Percentiles rank a stretch among this genome's conserved stretches.
phyloP scores from a whole-genome alignment of 1,139 yeast species.

The Groenewaldozyma auringiensis region DNA sequence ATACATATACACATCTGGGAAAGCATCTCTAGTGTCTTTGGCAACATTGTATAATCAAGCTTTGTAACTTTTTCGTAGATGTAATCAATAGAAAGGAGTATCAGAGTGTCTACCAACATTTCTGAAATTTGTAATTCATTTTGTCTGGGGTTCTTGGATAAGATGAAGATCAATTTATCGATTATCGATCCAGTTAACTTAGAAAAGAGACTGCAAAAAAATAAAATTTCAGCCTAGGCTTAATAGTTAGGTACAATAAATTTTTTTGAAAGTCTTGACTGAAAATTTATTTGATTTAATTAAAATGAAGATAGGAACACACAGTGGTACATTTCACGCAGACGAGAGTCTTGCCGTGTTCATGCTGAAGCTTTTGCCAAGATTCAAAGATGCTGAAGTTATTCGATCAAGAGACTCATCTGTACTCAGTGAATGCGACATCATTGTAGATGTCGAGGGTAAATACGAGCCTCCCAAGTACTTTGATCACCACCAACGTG shows the following conservation, averaged over 20 bases:
- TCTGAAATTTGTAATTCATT: no score
- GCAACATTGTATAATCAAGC: neutral
- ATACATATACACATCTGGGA: neutral
- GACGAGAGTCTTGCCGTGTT: slow-evolving; percentile 96
- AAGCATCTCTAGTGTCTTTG: neutral
- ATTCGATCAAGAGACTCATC: slow-evolving; percentile 77
- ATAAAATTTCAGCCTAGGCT: no score
- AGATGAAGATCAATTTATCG: no score
- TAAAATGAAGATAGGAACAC: slow-evolving; percentile 63
- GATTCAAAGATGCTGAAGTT: slow-evolving; percentile 55
- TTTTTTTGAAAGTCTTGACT: no score
- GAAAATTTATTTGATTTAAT: no score
- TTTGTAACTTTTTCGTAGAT: neutral
- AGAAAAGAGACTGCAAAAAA: no score
- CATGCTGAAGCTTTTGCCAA: slow-evolving; percentile 68
- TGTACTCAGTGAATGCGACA: slow-evolving; percentile 80
- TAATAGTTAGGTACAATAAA: no score
- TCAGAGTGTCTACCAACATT: no score
- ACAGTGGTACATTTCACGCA: slow-evolving; percentile 93
- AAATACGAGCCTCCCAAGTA: slow-evolving; percentile 78
- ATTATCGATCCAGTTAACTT: no score
- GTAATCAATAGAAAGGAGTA: no score
- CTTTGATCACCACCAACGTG: slow-evolving; percentile 95
- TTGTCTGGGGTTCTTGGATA: no score
- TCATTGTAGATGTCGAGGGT: slow-evolving; percentile 95